phyloP scores from a whole-genome alignment of 2,329 filamentous ascomycete genomes.

The Cladosporium sp. region DNA sequence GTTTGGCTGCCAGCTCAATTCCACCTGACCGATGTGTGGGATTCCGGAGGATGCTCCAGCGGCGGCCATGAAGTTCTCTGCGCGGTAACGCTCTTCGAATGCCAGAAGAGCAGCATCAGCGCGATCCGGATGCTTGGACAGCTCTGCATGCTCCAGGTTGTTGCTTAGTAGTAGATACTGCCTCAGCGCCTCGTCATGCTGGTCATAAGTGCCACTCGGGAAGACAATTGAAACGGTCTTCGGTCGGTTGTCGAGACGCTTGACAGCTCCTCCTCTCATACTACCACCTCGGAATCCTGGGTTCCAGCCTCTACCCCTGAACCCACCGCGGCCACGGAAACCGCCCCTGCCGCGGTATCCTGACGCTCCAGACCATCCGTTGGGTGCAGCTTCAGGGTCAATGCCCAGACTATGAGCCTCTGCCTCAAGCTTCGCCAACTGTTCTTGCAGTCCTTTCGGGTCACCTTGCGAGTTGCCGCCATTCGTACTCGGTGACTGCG shows the following conservation, averaged over 20 bases:
- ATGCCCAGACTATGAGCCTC: slow-evolving; percentile 66
- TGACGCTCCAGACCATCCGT: slow-evolving; percentile 15
- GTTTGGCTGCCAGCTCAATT: slow-evolving; percentile 53
- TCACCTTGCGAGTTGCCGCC: slow-evolving; percentile 33
- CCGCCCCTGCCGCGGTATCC: slow-evolving; percentile 19
- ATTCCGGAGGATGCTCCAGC: slow-evolving; percentile 36
- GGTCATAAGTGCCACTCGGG: slow-evolving; percentile 52
- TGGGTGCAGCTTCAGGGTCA: slow-evolving; percentile 47
- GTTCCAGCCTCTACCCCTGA: slow-evolving; percentile 35
- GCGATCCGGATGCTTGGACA: slow-evolving; percentile 34
- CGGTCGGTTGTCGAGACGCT: slow-evolving; percentile 69
- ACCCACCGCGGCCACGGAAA: slow-evolving; percentile 26
- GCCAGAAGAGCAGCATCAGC: slow-evolving; percentile 34
- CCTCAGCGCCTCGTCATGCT: slow-evolving; percentile 62
- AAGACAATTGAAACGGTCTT: slow-evolving; percentile 57
- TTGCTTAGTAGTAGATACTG: slow-evolving; percentile 56
- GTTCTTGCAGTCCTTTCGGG: slow-evolving; percentile 62
- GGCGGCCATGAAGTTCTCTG: slow-evolving; percentile 48
- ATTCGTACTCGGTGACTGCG: slow-evolving; percentile 16
- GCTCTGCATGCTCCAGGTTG: slow-evolving; percentile 32
- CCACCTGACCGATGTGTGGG: slow-evolving; percentile 57
- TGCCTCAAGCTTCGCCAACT: slow-evolving; percentile 65
- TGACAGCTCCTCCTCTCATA: slow-evolving; percentile 47
- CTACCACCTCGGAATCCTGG: slow-evolving; percentile 42
- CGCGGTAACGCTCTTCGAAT: slow-evolving; percentile 50